phyloP scores from a whole-genome alignment of 768 basidiomycete genomes.

The Boletus tylopilopsis region DNA sequence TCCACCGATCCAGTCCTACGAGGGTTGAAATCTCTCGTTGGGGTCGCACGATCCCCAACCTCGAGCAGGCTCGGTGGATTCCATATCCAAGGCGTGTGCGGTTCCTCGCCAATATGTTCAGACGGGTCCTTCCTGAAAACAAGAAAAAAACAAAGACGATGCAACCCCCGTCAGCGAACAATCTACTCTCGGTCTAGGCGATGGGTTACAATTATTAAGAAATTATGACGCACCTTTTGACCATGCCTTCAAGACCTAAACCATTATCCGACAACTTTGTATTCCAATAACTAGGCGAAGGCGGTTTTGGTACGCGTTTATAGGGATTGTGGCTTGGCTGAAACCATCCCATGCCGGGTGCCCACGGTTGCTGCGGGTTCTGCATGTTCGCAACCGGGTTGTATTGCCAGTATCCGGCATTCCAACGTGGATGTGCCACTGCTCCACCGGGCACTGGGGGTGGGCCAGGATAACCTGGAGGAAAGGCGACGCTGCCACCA shows the following conservation, averaged over 20 bases:
- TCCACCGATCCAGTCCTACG: conserved; percentile 26
- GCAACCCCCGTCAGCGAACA: conserved; percentile 7
- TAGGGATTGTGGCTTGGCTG: conserved; percentile 50
- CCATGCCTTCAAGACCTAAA: conserved; percentile 62
- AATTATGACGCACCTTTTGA: conserved; percentile 45
- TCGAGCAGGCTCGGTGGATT: conserved; percentile 46
- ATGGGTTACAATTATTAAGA: background rate
- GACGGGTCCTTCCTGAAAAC: conserved; percentile 24
- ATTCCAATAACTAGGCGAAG: conserved; percentile 64
- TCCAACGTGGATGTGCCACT: conserved; percentile 44
- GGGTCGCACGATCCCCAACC: conserved; percentile 25
- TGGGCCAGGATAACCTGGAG: conserved; percentile 38
- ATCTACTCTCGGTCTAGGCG: background rate
- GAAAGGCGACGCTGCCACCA: conserved; percentile 23
- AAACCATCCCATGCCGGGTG: conserved; percentile 30
- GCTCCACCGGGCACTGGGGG: conserved; percentile 56
- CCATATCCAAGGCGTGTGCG: conserved; percentile 75
- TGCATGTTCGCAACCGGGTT: conserved; percentile 39
- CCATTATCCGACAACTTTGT: conserved; percentile 58
- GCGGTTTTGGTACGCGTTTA: conserved; percentile 57
- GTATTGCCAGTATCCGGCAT: conserved; percentile 49
- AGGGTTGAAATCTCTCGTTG: conserved; percentile 25
- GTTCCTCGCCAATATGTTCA: conserved; percentile 35
- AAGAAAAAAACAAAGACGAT: background rate
- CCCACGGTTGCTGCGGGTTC: conserved; percentile 30